Base-by-base conservation (phyloP, 345 rosid species). In the Sapria himalayana region DNA sequence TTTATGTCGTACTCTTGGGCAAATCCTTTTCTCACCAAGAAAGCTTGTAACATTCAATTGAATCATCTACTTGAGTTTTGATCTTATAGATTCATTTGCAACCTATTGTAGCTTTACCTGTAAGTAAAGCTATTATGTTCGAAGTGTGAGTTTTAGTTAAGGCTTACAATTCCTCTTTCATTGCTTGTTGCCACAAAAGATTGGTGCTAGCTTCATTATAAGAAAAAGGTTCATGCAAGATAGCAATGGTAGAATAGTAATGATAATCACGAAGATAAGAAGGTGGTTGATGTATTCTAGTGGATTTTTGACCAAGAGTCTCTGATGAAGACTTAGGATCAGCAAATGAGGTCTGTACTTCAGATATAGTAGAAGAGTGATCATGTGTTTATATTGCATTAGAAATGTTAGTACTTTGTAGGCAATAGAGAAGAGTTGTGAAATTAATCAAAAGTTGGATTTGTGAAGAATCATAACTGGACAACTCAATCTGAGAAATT, bases 11-110 rank as follows among this genome's bases (percentile, higher is more conserved):
- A 22, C 13, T 34, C 18, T 12, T 46, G 2, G 5, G 32, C 23
- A 15, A 3, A 46, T 0, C 50, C 21, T 21, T 34, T 33, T 1
- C 32, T 22, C 1, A 46, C 41, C 1, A 46, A 13, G 1, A 24
- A 2, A 11, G 48, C 25, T 44, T 44, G 13, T 31, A 29, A 3
- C 16, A 6, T 1, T 33, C 31, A 13, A 34, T 1, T 4, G 10
- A 1, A 1, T 33, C 50, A 46, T 46, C 41, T 9, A 10, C 1
- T 1, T 36, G 3, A 23, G 12, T 13, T 13, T 47, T 36, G 4
- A 24, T 16, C 19, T 47, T 47, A 7, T 47, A 47, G 0, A 36
- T 24, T 42, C 21, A 47, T 9, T 23, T 21, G 4, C 41, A 46
- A 1, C 29, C 11, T 7, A 45, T 29, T 0, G 14, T 0, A 13